phyloP scores from a whole-genome alignment of 352 stramenopile species.

The Aphanomyces cochlioides region DNA sequence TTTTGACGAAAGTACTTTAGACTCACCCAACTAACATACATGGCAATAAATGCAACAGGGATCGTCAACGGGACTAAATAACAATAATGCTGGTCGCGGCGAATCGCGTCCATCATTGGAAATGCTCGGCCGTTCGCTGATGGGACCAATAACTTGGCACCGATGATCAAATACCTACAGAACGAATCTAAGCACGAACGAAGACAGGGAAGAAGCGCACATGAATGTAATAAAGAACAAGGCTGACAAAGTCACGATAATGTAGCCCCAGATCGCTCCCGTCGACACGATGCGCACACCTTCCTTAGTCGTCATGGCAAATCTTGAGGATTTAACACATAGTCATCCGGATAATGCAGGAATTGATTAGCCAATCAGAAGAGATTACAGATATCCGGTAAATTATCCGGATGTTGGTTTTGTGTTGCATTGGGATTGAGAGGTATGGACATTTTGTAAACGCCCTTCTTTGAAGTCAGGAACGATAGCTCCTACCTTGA shows the following conservation, averaged over 20 bases:
- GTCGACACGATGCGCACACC: constrained; percentile 54
- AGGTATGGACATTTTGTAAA: too few species aligned
- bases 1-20: constrained; percentile 86
- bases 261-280: constrained; percentile 73
- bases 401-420: too few species aligned
- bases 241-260: constrained; percentile 55
- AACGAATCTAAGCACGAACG: neutral
- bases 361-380: too few species aligned
- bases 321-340: neutral
- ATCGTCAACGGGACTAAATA: constrained; percentile 75
- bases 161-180: constrained; percentile 61
- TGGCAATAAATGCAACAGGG: constrained; percentile 67
- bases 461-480: too few species aligned
- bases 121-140: constrained; percentile 28
- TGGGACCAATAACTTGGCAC: constrained; percentile 53
- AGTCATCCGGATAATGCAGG: neutral
- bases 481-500: too few species aligned
- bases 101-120: constrained; percentile 41
- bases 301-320: constrained; percentile 6
- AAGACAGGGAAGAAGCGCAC: constrained; percentile 32
- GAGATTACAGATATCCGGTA: too few species aligned
- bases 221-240: constrained; percentile 59
- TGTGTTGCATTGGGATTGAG: too few species aligned
- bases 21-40: constrained; percentile 79
- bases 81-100: constrained; percentile 74